phyloP scores from a whole-genome alignment of 1,139 yeast species.

The Wickerhamomyces sp. region DNA sequence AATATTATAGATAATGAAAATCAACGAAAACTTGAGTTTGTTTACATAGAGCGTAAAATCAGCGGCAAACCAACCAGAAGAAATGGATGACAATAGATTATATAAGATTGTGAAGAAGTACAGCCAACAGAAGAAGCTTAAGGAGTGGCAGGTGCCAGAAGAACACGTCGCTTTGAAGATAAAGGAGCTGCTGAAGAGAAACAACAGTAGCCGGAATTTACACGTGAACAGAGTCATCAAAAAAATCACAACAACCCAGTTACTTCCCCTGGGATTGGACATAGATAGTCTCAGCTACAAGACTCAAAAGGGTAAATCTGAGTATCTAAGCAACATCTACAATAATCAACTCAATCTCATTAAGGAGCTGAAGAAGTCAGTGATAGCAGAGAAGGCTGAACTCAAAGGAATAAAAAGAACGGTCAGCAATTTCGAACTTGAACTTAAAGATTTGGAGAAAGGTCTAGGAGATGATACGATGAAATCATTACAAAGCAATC shows the following conservation, averaged over 20 bases:
- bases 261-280: slow-evolving; percentile 12
- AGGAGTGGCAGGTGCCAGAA: slow-evolving; percentile 13
- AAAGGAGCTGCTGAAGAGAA: slow-evolving; percentile 7
- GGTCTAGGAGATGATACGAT: too few relatives aligned
- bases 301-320: slow-evolving; percentile 15
- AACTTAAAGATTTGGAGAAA: background rate
- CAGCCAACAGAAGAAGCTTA: slow-evolving; percentile 1
- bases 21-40: background rate
- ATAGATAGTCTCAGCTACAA: slow-evolving; percentile 16
- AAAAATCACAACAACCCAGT: background rate
- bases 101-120: slow-evolving; percentile 11
- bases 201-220: slow-evolving; percentile 10
- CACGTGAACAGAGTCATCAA: background rate
- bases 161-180: slow-evolving; percentile 4
- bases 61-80: background rate
- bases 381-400: slow-evolving; percentile 8
- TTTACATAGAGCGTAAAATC: background rate
- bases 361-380: slow-evolving; percentile 8
- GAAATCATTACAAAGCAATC: too few relatives aligned
- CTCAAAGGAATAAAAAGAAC: slow-evolving; percentile 6
- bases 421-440: slow-evolving; percentile 5
- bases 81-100: slow-evolving; percentile 10
- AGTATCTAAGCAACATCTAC: slow-evolving; percentile 12
- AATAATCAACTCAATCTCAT: slow-evolving; percentile 16
- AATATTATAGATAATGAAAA: background rate